A percentile compares a stretch with the other conserved stretches of the same genome.
Evolutionary conservation across 306 rosid species (phyloP).

Genomic region (Vicia villosa): DNA sequence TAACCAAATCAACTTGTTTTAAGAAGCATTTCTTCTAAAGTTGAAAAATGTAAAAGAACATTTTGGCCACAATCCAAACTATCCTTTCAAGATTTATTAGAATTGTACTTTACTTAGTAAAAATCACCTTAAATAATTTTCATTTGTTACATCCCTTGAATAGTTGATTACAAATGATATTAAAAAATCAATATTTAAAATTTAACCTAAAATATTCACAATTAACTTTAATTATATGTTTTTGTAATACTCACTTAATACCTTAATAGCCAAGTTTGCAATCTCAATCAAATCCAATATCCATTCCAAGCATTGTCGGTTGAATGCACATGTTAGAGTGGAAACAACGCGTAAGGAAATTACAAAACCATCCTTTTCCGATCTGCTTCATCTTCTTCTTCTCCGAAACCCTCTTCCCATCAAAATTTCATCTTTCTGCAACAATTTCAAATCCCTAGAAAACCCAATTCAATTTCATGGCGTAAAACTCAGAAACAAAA

Average conservation of each 20-base stretch:
- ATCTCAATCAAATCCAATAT: not conserved
- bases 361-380: not conserved
- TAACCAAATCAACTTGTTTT: too few relatives aligned
- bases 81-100: too few relatives aligned
- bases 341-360: not conserved
- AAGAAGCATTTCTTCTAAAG: too few relatives aligned
- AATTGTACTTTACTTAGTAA: too few relatives aligned
- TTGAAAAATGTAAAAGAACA: too few relatives aligned
- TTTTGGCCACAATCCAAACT: too few relatives aligned
- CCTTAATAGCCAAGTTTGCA: not conserved
- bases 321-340: not conserved
- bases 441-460: not conserved
- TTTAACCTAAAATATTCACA: too few relatives aligned
- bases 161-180: too few relatives aligned
- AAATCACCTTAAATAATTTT: too few relatives aligned
- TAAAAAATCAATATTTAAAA: too few relatives aligned
- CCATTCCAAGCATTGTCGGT: constrained; percentile 23
- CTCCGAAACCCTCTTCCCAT: constrained; percentile 6
- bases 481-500: not conserved
- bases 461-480: constrained; percentile 16
- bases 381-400: not conserved
- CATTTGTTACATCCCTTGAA: too few relatives aligned
- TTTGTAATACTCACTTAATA: not conserved
- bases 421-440: not conserved
- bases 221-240: too few relatives aligned